Evolutionary conservation across 2,329 filamentous ascomycete genomes (phyloP), one percentile per base, ranked within the genome.

Genomic region (Colletotrichum sublineola): DNA sequence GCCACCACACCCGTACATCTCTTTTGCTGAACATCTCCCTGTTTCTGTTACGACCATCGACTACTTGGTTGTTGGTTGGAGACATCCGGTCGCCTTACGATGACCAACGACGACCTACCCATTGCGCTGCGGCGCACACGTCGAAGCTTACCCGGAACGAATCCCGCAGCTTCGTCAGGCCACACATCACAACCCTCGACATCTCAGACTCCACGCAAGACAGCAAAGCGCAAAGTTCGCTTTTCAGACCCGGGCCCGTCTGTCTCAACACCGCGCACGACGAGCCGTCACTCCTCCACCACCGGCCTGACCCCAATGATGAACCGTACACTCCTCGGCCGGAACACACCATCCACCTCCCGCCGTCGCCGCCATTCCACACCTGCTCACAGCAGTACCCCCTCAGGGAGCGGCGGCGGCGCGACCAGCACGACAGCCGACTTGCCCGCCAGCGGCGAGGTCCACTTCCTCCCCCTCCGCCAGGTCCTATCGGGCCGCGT

Each of bases 281-380:
- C 52, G n/a, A 53, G 56, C 46, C 62, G 72, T 9, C 29, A 29
- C 33, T 33, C 66, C 5, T 76, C 76, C 12, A 89, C 86, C 0
- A 89, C 86, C 0, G 89, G 89, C 2, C 79, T 91, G 38, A 91
- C 90, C 1, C 89, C 90, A 1, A 87, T 90, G 81, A 81, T 91
- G 55, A 83, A 83, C 48, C 86, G 88, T 29, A 84, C 89, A 0
- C 84, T 84, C 1, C 82, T 91, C 71, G n/a, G 14, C 36, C 53
- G 44, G 2, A 42, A 42, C 20, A 61, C 75, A 77, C 79, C 77
- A 68, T 75, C 79, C 65, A 81, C 83, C 48, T 82, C 82, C 82
- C 44, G 44, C 18, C 84, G 86, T 7, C 84, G 86, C 8, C 84
- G 87, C 31, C 84, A 84, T 64, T 88, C 87, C 40, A 60, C 60